Evolutionary conservation across 2,329 filamentous ascomycete genomes (phyloP), one percentile per base, ranked within the genome.

Genomic region (Neurospora sp.): DNA sequence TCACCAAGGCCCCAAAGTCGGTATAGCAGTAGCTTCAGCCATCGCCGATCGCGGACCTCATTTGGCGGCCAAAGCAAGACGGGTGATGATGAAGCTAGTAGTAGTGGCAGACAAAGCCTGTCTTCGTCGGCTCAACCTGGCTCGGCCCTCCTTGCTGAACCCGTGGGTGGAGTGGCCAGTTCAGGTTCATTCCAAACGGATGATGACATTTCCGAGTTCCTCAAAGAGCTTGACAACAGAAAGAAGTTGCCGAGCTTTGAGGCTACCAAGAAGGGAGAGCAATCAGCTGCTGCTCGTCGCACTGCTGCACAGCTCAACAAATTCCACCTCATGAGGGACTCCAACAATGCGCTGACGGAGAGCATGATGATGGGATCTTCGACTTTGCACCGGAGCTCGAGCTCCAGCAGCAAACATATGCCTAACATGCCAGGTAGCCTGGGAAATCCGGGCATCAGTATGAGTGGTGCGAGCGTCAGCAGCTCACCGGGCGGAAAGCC

Each of bases 1-100:
- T 97, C 93, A 8, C 93, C 95, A 2, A 91, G 91, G 72, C 92
- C 93, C 0, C 89, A 92, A n/a, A 90, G 89, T 71, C 89, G 92
- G 66, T 98, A 96, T 78, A 97, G 93, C 79, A 98, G 95, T 79
- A 97, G 94, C 77, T 99, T 99, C 76, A 92, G 91, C 7, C 93
- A 97, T 78, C 89, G 96, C 66, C 89, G 92, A 69, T 90, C 88
- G 38, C 88, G 93, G 66, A 88, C 90, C 33, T 96, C 93, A 0
- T 91, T 91, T 70, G 90, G 91, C 39, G 91, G 91, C 23, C 85
- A 87, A 23, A 92, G 90, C 76, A 90, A 86, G 73, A 84, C 83
- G 1, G 82, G 79, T 1, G 91, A 93, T 68, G 91, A 93, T 72
- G 91, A 93, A 75, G 90, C 92, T 76, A 84, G 83, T 42, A 93